These are phyloP conservation scores for Dovyalis caffra DNA, from an alignment of 345 rosid species.

Conservation along the genomic window DNA sequence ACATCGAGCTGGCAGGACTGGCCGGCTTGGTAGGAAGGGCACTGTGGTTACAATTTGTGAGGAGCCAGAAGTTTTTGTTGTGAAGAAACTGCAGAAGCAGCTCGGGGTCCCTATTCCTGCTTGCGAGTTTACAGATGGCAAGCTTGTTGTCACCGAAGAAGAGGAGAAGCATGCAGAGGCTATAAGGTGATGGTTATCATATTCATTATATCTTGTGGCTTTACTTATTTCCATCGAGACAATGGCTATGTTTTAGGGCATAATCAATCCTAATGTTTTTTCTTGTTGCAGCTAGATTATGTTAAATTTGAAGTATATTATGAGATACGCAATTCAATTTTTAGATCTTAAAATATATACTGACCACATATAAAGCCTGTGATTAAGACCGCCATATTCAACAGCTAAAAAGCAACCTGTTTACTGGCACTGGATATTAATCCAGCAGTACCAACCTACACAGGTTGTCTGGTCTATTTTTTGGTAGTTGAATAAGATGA, in stretches of 20 bases:
- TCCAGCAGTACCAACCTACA: not conserved
- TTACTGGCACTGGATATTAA: not conserved
- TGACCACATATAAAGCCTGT: not conserved
- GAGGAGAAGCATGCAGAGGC: constrained; percentile 30
- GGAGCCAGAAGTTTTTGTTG: constrained; percentile 75
- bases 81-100: constrained; percentile 86
- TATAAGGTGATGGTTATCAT: constrained; percentile 12
- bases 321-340: not conserved
- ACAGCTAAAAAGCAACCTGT: not conserved
- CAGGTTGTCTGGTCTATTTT: no score
- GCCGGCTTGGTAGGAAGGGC: constrained; percentile 87
- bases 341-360: not conserved
- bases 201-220: not conserved
- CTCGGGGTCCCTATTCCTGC: constrained; percentile 58
- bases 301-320: not conserved
- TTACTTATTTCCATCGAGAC: not conserved
- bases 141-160: constrained; percentile 54
- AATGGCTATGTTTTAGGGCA: not conserved
- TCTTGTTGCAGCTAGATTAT: not conserved
- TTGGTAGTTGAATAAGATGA: not conserved
- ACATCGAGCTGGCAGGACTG: constrained; percentile 89
- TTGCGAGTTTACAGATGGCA: constrained; percentile 86
- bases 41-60: constrained; percentile 82
- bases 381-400: not conserved
- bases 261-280: not conserved